Evolutionary conservation across 2,329 filamentous ascomycete species (phyloP).

Genomic region (Chlorencoelia australis): DNA sequence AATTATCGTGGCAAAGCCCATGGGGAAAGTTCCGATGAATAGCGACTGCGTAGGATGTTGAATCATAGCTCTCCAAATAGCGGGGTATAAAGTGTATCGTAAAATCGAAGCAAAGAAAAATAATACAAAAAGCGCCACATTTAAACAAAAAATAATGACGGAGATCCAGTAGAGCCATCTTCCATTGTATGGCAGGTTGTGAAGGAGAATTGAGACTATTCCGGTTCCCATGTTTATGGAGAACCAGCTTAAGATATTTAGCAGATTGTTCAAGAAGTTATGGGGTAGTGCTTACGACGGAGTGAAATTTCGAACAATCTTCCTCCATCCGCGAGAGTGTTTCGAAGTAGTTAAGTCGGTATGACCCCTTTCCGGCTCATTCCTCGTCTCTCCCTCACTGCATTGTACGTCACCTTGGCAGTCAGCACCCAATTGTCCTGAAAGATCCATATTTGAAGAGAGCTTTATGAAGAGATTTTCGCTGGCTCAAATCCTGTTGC

Average conservation of each 20-base stretch:
- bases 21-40: conserved; percentile 59
- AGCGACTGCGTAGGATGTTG: conserved; percentile 55
- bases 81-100: conserved; percentile 55
- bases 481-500: too few species aligned
- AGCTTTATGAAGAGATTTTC: too few species aligned
- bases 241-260: conserved; percentile 39
- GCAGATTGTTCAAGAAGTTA: not conserved
- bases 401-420: too few species aligned
- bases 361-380: too few species aligned
- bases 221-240: conserved; percentile 57
- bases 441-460: too few species aligned
- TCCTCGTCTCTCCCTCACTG: too few species aligned
- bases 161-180: conserved; percentile 49
- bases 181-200: conserved; percentile 50
- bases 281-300: conserved; percentile 38
- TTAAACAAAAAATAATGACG: conserved; percentile 50
- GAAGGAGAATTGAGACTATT: conserved; percentile 52
- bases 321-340: conserved; percentile 21
- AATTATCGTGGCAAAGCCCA: conserved; percentile 59
- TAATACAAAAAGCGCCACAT: conserved; percentile 44
- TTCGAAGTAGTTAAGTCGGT: too few species aligned
- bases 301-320: conserved; percentile 42
- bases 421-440: too few species aligned
- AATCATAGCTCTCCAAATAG: conserved; percentile 57
- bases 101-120: conserved; percentile 45